Evolutionary conservation across 2,329 filamentous ascomycete species (phyloP).

Genomic region (Pseudogymnoascus sp.): DNA sequence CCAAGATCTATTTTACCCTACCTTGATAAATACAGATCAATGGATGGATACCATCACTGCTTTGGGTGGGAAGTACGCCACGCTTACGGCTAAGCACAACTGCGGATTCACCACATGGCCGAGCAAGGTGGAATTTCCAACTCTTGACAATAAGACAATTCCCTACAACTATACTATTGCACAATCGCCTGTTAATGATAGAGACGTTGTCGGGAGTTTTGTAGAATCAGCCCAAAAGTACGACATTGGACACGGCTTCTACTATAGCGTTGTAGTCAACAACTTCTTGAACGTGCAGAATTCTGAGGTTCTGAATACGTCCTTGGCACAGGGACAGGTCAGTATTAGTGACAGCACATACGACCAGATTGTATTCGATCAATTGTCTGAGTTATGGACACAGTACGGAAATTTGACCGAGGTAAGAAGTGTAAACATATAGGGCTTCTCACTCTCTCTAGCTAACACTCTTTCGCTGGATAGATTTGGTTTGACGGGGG

Average conservation of each 20-base stretch:
- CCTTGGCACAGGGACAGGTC: constrained; percentile 18
- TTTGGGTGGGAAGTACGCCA: constrained; percentile 25
- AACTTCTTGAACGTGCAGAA: constrained; percentile 26
- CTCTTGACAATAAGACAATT: constrained; percentile 21
- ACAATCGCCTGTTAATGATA: constrained; percentile 22
- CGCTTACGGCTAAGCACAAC: constrained; percentile 27
- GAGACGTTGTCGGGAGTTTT: constrained; percentile 23
- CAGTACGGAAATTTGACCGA: no score
- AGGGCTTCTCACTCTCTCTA: no score
- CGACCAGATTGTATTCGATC: constrained; percentile 21
- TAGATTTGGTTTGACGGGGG: no score
- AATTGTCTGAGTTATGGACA: constrained; percentile 18
- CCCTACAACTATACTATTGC: constrained; percentile 25
- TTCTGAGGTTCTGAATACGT: constrained; percentile 15
- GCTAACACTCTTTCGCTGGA: no score
- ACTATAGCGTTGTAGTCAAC: constrained; percentile 28
- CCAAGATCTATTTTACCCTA: not conserved
- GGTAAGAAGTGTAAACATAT: no score
- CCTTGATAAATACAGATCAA: constrained; percentile 22
- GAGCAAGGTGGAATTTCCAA: constrained; percentile 23
- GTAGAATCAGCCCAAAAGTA: constrained; percentile 22
- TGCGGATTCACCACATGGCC: constrained; percentile 28
- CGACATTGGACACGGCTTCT: constrained; percentile 25
- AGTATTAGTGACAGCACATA: constrained; percentile 21
- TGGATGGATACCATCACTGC: constrained; percentile 25